Percentiles rank a stretch among this genome's conserved stretches.
These are phyloP conservation scores for Penicillium cosmopolitanum DNA, from an alignment of 495 filamentous ascomycete species.

Conservation along the genomic window DNA sequence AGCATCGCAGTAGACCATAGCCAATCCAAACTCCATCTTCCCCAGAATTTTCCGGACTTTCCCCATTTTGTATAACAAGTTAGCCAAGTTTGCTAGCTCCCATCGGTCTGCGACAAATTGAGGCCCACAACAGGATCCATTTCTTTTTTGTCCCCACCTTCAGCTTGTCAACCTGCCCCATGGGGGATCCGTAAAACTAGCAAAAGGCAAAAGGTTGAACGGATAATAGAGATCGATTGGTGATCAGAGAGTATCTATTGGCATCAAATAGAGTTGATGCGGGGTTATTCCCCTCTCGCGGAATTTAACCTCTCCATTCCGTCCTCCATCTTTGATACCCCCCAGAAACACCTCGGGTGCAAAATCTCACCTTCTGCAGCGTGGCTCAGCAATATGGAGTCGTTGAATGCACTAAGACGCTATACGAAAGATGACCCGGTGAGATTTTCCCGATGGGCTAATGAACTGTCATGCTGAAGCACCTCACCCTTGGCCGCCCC, in stretches of 20 bases:
- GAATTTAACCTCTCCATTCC: slow-evolving; percentile 1
- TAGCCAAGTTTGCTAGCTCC: background rate
- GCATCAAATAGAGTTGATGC: slow-evolving; percentile 1
- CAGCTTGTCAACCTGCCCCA: background rate
- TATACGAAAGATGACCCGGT: background rate
- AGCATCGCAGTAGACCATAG: slow-evolving; percentile 22
- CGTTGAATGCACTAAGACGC: background rate
- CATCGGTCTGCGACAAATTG: background rate
- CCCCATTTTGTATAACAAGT: background rate
- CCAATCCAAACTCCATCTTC: background rate
- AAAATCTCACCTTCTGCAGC: background rate
- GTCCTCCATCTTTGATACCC: background rate
- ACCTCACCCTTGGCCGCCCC: background rate
- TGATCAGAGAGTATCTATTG: background rate
- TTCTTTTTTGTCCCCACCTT: background rate
- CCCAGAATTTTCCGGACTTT: background rate
- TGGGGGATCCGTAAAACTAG: background rate
- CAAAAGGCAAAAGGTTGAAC: background rate
- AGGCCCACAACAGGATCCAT: slow-evolving; percentile 3
- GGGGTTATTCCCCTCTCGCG: background rate
- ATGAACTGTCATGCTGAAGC: too few relatives aligned
- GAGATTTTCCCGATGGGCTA: background rate
- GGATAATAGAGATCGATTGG: background rate
- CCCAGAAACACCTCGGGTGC: background rate
- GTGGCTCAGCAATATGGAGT: background rate